Evolutionary conservation across 208 protist genomes (phyloP).

Genomic region (Acanthamoeba divionensis): DNA sequence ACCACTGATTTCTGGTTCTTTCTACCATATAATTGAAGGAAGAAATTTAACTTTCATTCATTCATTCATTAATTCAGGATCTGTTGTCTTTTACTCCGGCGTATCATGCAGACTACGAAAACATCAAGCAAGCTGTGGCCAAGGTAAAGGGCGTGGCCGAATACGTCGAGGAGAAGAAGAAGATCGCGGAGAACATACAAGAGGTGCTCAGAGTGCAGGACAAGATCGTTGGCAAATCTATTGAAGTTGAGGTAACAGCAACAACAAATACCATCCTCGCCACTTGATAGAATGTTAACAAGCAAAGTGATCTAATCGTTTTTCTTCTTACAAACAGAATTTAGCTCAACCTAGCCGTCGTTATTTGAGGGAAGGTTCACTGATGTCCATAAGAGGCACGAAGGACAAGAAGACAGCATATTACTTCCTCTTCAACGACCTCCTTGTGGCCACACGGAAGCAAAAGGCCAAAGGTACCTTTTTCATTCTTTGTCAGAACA

Average conservation of each 20-base stretch:
- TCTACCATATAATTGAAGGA: not conserved
- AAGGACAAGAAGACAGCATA: constrained; percentile 2
- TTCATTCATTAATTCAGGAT: constrained; percentile 49
- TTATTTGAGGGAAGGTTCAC: not conserved
- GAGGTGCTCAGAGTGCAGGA: constrained; percentile 66
- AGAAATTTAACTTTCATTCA: constrained; percentile 35
- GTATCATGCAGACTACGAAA: constrained; percentile 63
- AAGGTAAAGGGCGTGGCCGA: constrained; percentile 67
- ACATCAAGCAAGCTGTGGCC: constrained; percentile 57
- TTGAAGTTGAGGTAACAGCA: constrained; percentile 38
- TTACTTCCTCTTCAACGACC: constrained; percentile 33
- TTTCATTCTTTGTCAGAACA: too few relatives aligned
- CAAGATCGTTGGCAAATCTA: constrained; percentile 56
- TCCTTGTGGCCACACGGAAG: not conserved
- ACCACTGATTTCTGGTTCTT: not conserved
- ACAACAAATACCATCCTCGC: not conserved
- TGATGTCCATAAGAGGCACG: not conserved
- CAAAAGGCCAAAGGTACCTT: not conserved
- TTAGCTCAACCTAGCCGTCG: not conserved
- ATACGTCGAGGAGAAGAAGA: constrained; percentile 72
- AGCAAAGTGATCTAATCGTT: too few relatives aligned
- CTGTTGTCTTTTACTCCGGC: constrained; percentile 53
- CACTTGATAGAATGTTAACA: not conserved
- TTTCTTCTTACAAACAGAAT: not conserved
- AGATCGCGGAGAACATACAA: constrained; percentile 72